Conservation (phyloP, 2,329 filamentous ascomycete species). For the Penicillium sp. region DNA sequence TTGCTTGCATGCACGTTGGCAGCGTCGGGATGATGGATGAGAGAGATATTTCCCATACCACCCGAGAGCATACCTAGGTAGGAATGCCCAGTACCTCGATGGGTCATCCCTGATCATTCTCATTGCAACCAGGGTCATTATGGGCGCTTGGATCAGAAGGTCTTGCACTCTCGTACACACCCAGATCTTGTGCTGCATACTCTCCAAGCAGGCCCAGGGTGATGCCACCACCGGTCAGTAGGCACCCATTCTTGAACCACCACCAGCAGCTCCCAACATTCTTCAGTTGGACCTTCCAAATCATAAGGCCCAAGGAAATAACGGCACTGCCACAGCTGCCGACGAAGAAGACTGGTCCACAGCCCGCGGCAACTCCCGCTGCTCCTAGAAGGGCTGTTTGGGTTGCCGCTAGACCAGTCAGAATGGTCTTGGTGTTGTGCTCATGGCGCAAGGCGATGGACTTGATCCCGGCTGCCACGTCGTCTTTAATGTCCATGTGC, state of each 20-base stretch:
- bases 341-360: conserved; percentile 58
- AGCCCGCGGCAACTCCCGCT: conserved; percentile 49
- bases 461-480: conserved; percentile 50
- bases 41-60: conserved; percentile 66
- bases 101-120: conserved; percentile 2
- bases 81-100: conserved; percentile 58
- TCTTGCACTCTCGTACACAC: conserved; percentile 25
- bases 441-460: conserved; percentile 51
- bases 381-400: conserved; percentile 46
- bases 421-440: conserved; percentile 46
- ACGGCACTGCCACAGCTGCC: conserved; percentile 58
- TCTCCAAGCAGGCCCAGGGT: conserved; percentile 55
- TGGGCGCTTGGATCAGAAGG: conserved; percentile 6
- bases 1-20: conserved; percentile 83
- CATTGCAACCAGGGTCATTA: conserved; percentile 7
- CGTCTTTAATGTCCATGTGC: conserved; percentile 53
- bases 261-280: conserved; percentile 60
- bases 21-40: conserved; percentile 81
- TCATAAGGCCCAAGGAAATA: conserved; percentile 56
- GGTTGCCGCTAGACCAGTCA: conserved; percentile 40
- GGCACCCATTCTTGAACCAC: conserved; percentile 63
- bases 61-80: conserved; percentile 59
- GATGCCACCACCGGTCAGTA: conserved; percentile 60
- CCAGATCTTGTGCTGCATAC: conserved; percentile 43
- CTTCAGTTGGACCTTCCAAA: conserved; percentile 57